Evolutionary conservation across 305 asterid species (phyloP).

Genomic region (Fraxinus dipetala): DNA sequence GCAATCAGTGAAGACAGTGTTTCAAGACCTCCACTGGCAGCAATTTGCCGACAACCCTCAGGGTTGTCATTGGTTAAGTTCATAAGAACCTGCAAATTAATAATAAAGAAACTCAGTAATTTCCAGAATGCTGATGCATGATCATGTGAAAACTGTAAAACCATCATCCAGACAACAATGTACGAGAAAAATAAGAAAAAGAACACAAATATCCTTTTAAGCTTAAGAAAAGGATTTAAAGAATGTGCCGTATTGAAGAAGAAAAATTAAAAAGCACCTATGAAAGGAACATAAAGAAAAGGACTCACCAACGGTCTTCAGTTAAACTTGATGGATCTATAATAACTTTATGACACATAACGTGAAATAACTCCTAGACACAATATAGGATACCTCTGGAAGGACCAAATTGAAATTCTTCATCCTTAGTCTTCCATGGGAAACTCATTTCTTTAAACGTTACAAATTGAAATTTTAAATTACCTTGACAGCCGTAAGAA

Average conservation of each 20-base stretch:
- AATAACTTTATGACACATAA: not conserved
- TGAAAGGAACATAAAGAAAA: not conserved
- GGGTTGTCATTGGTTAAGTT: conserved; percentile 87
- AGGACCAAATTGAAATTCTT: not conserved
- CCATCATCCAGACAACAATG: not conserved
- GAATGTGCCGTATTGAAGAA: not conserved
- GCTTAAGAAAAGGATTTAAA: not conserved
- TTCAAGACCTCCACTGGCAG: conserved; percentile 76
- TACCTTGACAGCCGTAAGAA: conserved; percentile 88
- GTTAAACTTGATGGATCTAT: not conserved
- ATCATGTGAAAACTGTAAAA: not conserved
- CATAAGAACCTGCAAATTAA: conserved; percentile 79
- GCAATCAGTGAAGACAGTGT: conserved; percentile 72
- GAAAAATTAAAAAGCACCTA: not conserved
- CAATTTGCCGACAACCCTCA: conserved; percentile 90
- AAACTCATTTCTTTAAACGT: conserved; percentile 5
- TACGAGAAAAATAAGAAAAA: not conserved
- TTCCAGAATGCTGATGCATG: conserved; percentile 13
- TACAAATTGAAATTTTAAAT: conserved; percentile 19
- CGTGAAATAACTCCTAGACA: not conserved
- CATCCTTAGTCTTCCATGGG: not conserved
- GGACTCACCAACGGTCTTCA: not conserved
- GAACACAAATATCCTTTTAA: not conserved
- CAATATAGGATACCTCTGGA: not conserved
- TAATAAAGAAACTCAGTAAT: conserved; percentile 5